Conservation (phyloP, 2,329 filamentous ascomycete species). For the Epichloe glyceriae region DNA sequence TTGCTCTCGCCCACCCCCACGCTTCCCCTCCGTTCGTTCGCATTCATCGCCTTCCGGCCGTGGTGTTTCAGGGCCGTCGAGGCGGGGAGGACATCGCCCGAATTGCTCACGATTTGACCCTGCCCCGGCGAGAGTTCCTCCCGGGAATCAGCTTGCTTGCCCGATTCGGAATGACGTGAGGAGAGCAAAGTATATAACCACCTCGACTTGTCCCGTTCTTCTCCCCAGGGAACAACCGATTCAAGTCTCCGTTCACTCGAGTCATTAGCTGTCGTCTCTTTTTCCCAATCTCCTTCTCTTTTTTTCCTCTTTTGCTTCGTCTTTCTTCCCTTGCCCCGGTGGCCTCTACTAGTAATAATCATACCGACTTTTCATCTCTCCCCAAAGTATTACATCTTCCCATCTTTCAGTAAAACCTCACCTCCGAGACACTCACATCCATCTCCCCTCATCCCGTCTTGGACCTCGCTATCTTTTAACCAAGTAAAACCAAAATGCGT, state of each 20-base stretch:
- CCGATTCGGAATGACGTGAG: no score
- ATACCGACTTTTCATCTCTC: neutral
- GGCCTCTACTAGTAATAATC: neutral
- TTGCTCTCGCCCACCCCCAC: no score
- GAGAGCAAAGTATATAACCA: neutral
- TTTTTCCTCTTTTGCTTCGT: neutral
- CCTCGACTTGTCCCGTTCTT: neutral
- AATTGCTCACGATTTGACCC: no score
- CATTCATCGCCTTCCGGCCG: neutral
- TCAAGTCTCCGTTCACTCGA: neutral
- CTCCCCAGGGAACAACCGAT: neutral
- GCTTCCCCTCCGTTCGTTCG: neutral
- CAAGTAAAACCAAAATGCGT: conserved; percentile 16
- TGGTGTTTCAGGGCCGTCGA: neutral
- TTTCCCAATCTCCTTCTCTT: neutral
- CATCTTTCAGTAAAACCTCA: neutral
- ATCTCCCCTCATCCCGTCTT: no score
- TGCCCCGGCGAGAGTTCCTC: no score
- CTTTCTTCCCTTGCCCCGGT: neutral
- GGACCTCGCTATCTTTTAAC: neutral
- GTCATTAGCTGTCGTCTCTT: neutral
- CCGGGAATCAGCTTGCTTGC: no score
- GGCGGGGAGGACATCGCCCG: no score
- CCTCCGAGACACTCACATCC: no score
- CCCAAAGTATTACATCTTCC: neutral